Percentiles rank a stretch among this genome's conserved stretches.
Evolutionary conservation across 1,284 basidiomycete genomes (phyloP).

Genomic region (Pholiota adiposa): DNA sequence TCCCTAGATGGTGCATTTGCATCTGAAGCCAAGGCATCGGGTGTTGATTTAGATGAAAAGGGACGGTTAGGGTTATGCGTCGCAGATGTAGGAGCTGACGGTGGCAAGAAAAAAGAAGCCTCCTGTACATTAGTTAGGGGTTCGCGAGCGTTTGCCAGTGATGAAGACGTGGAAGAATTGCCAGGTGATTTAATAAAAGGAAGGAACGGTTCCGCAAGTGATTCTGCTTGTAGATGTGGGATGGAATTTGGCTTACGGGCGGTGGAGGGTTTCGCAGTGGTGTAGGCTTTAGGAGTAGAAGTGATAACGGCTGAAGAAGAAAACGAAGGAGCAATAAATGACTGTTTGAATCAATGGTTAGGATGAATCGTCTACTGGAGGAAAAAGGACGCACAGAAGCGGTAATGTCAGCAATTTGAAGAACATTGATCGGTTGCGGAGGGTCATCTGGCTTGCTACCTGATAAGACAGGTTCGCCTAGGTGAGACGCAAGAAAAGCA

Average conservation of each 20-base stretch:
- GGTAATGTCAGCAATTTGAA: slow-evolving; percentile 15
- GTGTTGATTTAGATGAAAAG: slow-evolving; percentile 1
- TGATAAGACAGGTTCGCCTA: not conserved
- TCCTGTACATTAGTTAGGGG: not conserved
- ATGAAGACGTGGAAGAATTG: not conserved
- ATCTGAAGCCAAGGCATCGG: not conserved
- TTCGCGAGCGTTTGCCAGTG: not conserved
- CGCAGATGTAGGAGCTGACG: slow-evolving; percentile 16
- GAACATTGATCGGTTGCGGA: not conserved
- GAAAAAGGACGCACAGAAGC: slow-evolving; percentile 11
- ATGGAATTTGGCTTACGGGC: slow-evolving; percentile 13
- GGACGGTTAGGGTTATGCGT: slow-evolving; percentile 1
- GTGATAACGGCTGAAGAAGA: slow-evolving; percentile 21
- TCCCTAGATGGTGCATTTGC: not conserved
- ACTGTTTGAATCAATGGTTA: slow-evolving; percentile 6
- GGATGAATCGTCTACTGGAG: not conserved
- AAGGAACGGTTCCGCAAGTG: not conserved
- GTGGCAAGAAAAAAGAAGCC: slow-evolving; percentile 24
- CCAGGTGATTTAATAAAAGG: not conserved
- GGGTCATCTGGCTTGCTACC: not conserved
- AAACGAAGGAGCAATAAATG: slow-evolving; percentile 25
- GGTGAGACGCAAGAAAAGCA: not conserved
- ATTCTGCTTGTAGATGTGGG: not conserved
- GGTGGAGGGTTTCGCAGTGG: slow-evolving; percentile 18
- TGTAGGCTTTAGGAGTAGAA: slow-evolving; percentile 25